Evolutionary conservation across 805 yeast genomes (phyloP).

Genomic region (Blastobotrys muscicola): DNA sequence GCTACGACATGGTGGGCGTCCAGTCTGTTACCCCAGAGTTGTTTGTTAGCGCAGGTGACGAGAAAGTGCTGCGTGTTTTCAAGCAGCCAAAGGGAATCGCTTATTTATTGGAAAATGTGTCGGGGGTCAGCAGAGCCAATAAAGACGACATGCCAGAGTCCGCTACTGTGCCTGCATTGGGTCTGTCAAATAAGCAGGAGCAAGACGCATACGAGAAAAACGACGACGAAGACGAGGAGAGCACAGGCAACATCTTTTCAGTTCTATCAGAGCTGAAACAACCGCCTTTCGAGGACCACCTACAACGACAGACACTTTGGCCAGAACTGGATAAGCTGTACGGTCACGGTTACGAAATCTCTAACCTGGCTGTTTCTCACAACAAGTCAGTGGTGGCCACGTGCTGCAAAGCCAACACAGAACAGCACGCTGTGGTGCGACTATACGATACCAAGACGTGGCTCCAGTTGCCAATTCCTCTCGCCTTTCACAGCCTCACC

Average conservation of each 20-base stretch:
- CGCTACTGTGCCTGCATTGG: conserved; percentile 87
- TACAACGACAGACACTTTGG: conserved; percentile 87
- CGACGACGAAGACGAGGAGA: conserved; percentile 25
- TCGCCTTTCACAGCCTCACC: conserved; percentile 71
- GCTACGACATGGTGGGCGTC: conserved; percentile 87
- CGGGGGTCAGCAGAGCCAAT: conserved; percentile 32
- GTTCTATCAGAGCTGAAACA: conserved; percentile 29
- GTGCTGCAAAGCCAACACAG: conserved; percentile 82
- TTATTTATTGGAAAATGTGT: conserved; percentile 44
- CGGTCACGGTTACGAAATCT: conserved; percentile 95
- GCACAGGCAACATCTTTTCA: conserved; percentile 6
- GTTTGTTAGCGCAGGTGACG: conserved; percentile 94
- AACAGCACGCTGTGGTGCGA: conserved; percentile 77
- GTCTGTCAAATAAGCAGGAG: conserved; percentile 82
- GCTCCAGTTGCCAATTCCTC: conserved; percentile 49
- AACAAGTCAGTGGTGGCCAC: conserved; percentile 62
- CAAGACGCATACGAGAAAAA: conserved; percentile 35
- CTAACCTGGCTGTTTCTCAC: conserved; percentile 64
- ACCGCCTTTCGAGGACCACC: conserved; percentile 84
- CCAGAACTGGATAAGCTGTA: conserved; percentile 92
- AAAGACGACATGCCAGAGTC: conserved; percentile 54
- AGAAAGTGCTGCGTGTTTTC: conserved; percentile 80
- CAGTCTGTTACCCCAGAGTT: conserved; percentile 48
- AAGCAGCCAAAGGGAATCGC: conserved; percentile 79
- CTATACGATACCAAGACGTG: conserved; percentile 54